These are phyloP conservation scores for Teunomyces barrocoloradensis DNA, from an alignment of 805 yeast genomes.

Conservation along the genomic window DNA sequence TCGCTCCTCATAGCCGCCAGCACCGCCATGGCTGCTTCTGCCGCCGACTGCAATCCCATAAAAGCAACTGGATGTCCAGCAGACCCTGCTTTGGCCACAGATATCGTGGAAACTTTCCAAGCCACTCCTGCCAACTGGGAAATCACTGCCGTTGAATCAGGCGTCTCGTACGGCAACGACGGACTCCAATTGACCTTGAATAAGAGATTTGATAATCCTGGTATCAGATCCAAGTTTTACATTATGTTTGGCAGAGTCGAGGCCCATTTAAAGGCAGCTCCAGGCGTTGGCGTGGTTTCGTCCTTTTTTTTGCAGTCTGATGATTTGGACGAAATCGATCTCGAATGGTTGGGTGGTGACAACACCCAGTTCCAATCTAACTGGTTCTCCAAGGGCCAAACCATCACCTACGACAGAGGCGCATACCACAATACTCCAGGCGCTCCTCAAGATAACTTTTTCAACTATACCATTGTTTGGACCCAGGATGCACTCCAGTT, in stretches of 20 bases:
- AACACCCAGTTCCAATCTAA: slow-evolving; percentile 70
- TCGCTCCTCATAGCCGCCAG: slow-evolving; percentile 4
- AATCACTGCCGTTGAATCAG: slow-evolving; percentile 37
- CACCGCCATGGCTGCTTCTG: slow-evolving; percentile 4
- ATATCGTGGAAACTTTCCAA: slow-evolving; percentile 52
- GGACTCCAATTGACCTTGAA: slow-evolving; percentile 66
- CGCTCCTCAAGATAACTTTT: slow-evolving; percentile 57
- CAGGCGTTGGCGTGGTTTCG: slow-evolving; percentile 77
- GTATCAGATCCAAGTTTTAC: slow-evolving; percentile 72
- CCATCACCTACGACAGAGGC: slow-evolving; percentile 78
- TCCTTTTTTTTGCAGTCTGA: slow-evolving; percentile 79
- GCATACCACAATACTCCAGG: slow-evolving; percentile 55
- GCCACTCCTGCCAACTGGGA: slow-evolving; percentile 44
- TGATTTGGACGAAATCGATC: slow-evolving; percentile 85
- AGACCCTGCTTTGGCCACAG: slow-evolving; percentile 62
- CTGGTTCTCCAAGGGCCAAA: slow-evolving; percentile 78
- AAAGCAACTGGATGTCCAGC: slow-evolving; percentile 20
- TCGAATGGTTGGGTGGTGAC: slow-evolving; percentile 87
- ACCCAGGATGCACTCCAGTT: slow-evolving; percentile 61
- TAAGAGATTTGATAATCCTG: slow-evolving; percentile 72
- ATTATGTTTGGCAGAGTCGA: slow-evolving; percentile 88
- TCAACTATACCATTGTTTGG: slow-evolving; percentile 88
- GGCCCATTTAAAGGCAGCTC: slow-evolving; percentile 66
- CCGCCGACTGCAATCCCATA: slow-evolving; percentile 25
- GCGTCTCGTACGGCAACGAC: slow-evolving; percentile 28